Evolutionary conservation across 306 rosid species (phyloP).

Genomic region (Sindora glabra): DNA sequence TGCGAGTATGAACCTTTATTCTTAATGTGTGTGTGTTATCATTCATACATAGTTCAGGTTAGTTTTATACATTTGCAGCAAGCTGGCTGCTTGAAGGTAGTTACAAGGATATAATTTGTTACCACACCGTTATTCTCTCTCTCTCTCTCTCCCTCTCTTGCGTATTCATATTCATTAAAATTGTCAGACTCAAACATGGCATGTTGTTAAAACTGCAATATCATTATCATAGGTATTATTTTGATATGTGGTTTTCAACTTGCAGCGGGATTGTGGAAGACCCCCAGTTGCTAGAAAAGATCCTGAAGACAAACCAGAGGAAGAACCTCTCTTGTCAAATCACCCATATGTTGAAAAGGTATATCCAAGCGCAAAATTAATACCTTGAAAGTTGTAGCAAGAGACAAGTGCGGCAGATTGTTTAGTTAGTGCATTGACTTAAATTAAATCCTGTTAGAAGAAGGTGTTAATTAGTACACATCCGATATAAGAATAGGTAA

Average conservation of each 20-base stretch:
- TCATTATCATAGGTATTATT: background rate
- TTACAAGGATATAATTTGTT: background rate
- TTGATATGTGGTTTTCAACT: slow-evolving; percentile 15
- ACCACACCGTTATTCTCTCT: background rate
- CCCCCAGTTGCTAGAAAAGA: slow-evolving; percentile 89
- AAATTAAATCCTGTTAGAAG: too few relatives aligned
- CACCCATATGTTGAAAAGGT: slow-evolving; percentile 95
- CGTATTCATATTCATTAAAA: background rate
- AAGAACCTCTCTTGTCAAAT: slow-evolving; percentile 76
- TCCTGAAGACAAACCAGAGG: slow-evolving; percentile 78
- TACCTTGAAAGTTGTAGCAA: slow-evolving; percentile 3
- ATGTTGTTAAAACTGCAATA: slow-evolving; percentile 2
- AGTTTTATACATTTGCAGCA: background rate
- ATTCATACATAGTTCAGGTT: too few relatives aligned
- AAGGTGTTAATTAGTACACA: background rate
- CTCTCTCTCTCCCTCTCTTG: background rate
- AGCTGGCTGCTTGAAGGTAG: background rate
- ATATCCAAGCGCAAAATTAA: slow-evolving; percentile 6
- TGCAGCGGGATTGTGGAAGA: slow-evolving; percentile 85
- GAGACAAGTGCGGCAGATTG: background rate
- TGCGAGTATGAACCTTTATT: slow-evolving; percentile 60
- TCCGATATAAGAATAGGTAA: background rate
- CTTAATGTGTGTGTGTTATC: too few relatives aligned
- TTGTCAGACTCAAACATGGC: background rate
- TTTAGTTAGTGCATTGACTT: slow-evolving; percentile 4